A percentile compares a stretch with the other conserved stretches of the same genome.
Conservation (phyloP, 805 yeast genomes). For the Yamadazyma kitorensis region DNA sequence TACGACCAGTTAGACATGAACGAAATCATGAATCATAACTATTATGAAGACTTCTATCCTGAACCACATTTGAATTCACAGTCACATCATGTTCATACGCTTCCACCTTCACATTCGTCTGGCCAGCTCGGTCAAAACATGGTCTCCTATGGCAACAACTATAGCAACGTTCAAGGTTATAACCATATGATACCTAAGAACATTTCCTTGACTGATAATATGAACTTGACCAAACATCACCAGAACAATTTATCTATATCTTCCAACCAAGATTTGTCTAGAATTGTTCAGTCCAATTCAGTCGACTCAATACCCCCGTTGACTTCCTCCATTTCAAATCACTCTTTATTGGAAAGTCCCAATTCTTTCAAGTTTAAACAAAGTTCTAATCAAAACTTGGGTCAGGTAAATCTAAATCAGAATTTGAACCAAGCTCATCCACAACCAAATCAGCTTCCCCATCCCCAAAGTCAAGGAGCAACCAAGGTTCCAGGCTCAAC, state of each 20-base stretch:
- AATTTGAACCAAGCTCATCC: too few relatives aligned
- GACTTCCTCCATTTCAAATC: conserved; percentile 34
- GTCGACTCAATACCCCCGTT: conserved; percentile 36
- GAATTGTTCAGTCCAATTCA: conserved; percentile 17
- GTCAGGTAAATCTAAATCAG: too few relatives aligned
- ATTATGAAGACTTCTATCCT: conserved; percentile 5
- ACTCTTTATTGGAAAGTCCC: conserved; percentile 32
- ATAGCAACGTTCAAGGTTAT: conserved; percentile 1
- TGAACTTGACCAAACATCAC: conserved; percentile 7
- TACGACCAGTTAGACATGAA: conserved; percentile 10
- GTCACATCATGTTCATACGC: neutral
- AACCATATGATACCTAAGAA: conserved; percentile 4
- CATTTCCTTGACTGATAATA: conserved; percentile 10
- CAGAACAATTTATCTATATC: conserved; percentile 11
- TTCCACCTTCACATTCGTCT: too few relatives aligned
- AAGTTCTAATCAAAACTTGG: too few relatives aligned
- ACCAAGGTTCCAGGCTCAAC: neutral
- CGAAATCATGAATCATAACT: conserved; percentile 2
- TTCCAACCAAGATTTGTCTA: conserved; percentile 7
- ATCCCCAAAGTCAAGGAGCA: neutral
- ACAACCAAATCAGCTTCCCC: conserved; percentile 7
- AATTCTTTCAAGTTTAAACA: conserved; percentile 19
- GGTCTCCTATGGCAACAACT: neutral
- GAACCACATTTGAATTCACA: neutral
- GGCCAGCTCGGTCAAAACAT: too few relatives aligned